Evolutionary conservation across 2,329 filamentous ascomycete species (phyloP), one percentile per base, ranked within the genome.

Genomic region (Chaetoscypha palmicola): DNA sequence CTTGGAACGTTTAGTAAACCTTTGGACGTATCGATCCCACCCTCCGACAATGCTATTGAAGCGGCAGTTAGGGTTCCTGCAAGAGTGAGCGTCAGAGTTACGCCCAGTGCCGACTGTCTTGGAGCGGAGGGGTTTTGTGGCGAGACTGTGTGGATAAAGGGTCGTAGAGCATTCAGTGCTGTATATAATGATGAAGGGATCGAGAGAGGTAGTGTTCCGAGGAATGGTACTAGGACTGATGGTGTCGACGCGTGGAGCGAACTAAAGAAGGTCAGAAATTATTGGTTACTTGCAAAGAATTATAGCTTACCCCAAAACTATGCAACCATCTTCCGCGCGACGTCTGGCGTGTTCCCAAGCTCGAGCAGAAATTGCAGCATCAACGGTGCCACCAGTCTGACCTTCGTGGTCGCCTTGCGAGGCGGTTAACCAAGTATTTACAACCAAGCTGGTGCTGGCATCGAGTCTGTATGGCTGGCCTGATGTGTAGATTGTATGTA

Each of bases 321-420:
- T 85, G 62, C 90, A 96, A 12, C 88, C 90, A 68, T 98, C 92
- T 64, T 98, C 92, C 32, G 92, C 92, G 68, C 92, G 79, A 50
- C 92, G 81, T 55, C 91, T 79, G 45, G 92, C 91, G 71, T 98
- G 92, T 68, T 98, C 92, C 91, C 92, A 98, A 2, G 90, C 89
- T 62, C 87, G 79, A 41, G 79, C 73, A 12, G 86, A 86, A 39
- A 98, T 68, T 17, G 84, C 77, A 32, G 77, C 68, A 66, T 98
- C 92, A 32, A 97, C 78, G 5, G 86, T 89, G 42, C 86, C 86
- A 40, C 86, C 86, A 36, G 73, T 70, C 44, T 76, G 73, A 28
- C 84, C 85, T 58, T 88, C 78, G 2, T 77, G 73, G 30, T 82
- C 79, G 19, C 76, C 69, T 54, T 85, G 85, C 21, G 79, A 74